Percentiles rank a stretch among this genome's conserved stretches.
Evolutionary conservation across 192 early-diverging fungal genomes (phyloP).

Genomic region (Backusella westeae): DNA sequence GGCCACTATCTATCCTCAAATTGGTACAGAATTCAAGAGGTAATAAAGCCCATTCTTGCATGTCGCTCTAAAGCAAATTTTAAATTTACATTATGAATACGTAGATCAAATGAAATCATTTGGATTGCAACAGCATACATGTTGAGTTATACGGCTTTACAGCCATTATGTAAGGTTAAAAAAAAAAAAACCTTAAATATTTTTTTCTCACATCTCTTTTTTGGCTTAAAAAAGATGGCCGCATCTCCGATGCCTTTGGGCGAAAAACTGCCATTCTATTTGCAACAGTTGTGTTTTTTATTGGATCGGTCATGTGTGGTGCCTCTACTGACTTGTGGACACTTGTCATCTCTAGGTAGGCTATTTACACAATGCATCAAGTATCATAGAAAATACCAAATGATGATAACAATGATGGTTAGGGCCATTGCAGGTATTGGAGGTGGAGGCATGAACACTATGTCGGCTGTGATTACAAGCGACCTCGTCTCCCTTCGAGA

Average conservation of each 20-base stretch:
- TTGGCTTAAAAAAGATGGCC: slow-evolving; percentile 31
- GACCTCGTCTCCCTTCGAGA: slow-evolving; percentile 72
- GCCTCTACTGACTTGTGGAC: slow-evolving; percentile 41
- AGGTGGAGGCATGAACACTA: slow-evolving; percentile 52
- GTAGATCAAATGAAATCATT: slow-evolving; percentile 53
- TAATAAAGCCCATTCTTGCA: background rate
- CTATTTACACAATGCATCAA: too few species aligned
- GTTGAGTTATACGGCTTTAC: slow-evolving; percentile 71
- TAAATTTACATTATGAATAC: background rate
- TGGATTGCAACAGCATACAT: slow-evolving; percentile 85
- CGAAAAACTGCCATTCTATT: slow-evolving; percentile 58
- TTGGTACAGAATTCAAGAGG: slow-evolving; percentile 40
- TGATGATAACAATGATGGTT: too few species aligned
- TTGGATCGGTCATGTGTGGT: slow-evolving; percentile 71
- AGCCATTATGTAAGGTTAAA: slow-evolving; percentile 64
- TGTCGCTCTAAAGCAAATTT: background rate
- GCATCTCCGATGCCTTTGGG: slow-evolving; percentile 81
- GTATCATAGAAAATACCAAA: too few species aligned
- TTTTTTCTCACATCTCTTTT: background rate
- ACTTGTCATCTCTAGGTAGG: slow-evolving; percentile 55
- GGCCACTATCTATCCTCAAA: slow-evolving; percentile 32
- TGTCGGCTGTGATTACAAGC: slow-evolving; percentile 69
- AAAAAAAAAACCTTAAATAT: background rate
- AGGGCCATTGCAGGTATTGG: slow-evolving; percentile 72
- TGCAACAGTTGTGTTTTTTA: slow-evolving; percentile 59